A percentile compares a stretch with the other conserved stretches of the same genome.
Evolutionary conservation across 1,139 yeast genomes (phyloP).

Genomic region (Saccharomyces hybrid): DNA sequence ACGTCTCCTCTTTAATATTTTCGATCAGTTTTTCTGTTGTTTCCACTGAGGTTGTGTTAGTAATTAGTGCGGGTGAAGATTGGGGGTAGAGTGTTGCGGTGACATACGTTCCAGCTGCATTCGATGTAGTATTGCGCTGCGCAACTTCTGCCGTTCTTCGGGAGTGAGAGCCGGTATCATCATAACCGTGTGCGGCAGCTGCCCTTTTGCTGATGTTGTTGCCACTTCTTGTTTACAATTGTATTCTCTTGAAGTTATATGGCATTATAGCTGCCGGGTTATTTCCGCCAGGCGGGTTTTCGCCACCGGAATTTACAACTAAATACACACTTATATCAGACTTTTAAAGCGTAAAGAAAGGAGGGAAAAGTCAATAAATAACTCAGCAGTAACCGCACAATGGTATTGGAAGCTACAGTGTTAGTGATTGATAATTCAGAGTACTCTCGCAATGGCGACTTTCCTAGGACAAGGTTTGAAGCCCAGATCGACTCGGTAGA

Average conservation of each 20-base stretch:
- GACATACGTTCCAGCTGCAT: not conserved
- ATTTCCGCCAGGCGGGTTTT: not conserved
- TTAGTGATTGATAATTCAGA: slow-evolving; percentile 93
- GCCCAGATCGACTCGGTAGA: slow-evolving; percentile 94
- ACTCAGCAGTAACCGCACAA: slow-evolving; percentile 22
- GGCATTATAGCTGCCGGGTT: not conserved
- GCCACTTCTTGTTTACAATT: not conserved
- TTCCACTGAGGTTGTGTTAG: not conserved
- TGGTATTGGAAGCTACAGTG: slow-evolving; percentile 96
- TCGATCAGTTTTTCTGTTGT: not conserved
- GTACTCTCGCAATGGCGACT: slow-evolving; percentile 93
- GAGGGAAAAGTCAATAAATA: not conserved
- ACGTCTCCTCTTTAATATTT: not conserved
- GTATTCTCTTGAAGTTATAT: not conserved
- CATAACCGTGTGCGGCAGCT: not conserved
- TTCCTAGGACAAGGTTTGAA: slow-evolving; percentile 77
- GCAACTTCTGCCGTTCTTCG: not conserved
- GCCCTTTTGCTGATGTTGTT: not conserved
- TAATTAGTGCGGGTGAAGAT: not conserved
- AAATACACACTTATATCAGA: not conserved
- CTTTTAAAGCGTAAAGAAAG: not conserved
- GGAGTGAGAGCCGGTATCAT: not conserved
- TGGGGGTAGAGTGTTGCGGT: not conserved
- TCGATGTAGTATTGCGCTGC: not conserved
- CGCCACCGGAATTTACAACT: slow-evolving; percentile 3